phyloP scores from a whole-genome alignment of 257 asterid genomes.

The Ilex aquifolium region DNA sequence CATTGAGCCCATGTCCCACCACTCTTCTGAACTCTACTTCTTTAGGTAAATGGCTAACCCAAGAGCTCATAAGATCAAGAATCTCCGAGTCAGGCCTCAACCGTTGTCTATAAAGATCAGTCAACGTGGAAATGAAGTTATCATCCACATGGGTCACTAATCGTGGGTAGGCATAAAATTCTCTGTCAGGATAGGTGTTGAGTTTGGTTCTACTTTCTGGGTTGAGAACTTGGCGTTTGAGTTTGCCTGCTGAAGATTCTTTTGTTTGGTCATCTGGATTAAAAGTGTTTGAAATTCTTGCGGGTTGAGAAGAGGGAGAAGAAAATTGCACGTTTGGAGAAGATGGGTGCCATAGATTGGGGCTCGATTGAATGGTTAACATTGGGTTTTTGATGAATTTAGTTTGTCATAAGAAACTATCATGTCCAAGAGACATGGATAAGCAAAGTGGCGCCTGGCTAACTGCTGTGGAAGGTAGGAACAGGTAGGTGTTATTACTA shows the following conservation, averaged over 20 bases:
- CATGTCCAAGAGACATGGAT: too few species aligned
- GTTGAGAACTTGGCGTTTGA: conserved; percentile 55
- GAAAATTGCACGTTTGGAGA: too few species aligned
- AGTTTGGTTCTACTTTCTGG: conserved; percentile 59
- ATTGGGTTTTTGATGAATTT: too few species aligned
- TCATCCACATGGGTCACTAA: conserved; percentile 67
- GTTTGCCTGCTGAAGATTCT: conserved; percentile 37
- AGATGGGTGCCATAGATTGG: too few species aligned
- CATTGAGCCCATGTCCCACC: conserved; percentile 82
- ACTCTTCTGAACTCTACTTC: conserved; percentile 56
- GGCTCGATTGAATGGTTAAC: too few species aligned
- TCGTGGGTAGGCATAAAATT: conserved; percentile 64
- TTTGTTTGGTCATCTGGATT: conserved; percentile 12
- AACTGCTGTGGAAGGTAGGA: too few species aligned
- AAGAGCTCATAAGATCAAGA: conserved; percentile 80
- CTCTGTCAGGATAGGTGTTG: conserved; percentile 43
- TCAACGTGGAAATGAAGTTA: conserved; percentile 46
- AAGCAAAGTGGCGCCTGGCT: too few species aligned
- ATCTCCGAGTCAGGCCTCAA: conserved; percentile 64
- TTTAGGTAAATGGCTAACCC: conserved; percentile 80
- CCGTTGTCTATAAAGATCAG: conserved; percentile 38
- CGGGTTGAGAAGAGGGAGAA: background rate
- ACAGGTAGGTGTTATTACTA: too few species aligned
- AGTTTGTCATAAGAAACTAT: too few species aligned
- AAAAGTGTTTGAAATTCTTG: conserved; percentile 12